Evolutionary conservation across 2,329 filamentous ascomycete genomes (phyloP), one percentile per base, ranked within the genome.

Genomic region (Karstenula rhodostoma): DNA sequence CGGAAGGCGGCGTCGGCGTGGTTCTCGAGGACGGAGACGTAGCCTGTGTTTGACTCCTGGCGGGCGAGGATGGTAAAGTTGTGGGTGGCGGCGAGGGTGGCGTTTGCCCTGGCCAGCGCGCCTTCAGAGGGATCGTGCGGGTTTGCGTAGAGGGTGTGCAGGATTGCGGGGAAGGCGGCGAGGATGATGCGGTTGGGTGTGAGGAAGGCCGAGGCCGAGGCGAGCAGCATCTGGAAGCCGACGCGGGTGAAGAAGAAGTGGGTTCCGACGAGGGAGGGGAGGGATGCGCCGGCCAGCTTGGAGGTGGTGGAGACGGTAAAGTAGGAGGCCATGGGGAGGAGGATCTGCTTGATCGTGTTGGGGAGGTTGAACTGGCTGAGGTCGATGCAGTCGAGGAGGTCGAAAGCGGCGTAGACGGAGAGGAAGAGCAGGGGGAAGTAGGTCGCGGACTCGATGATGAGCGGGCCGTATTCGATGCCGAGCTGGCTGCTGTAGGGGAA

Each of bases 11-110:
- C 83, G 5, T 89, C 79, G 7, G 64, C 67, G 8, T 84, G 74
- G 73, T 89, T 95, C 67, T 99, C 92, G 27, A 97, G 76, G 1
- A 99, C 92, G 0, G 94, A 97, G 46, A 99, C 84, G 73, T 99
- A 98, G 7, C 95, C 95, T 0, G 95, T 98, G 51, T 90, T 78
- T 0, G 93, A 97, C 77, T 98, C 95, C 66, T 87, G 85, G 12
- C 95, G 89, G 50, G 93, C 94, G 47, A 98, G 76, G 1, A 98
- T 79, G 1, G 87, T 85, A 85, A 90, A 98, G 17, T 90, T 87
- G 37, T 90, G 83, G 0, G 82, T 77, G 22, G 81, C 78, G 8
- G 66, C 60, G 46, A 98, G 80, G 0, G 87, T 89, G 5, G 80
- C 79, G 71, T 96, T 94, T 40, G 95, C 80, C 0, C 83, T 79